Conservation (phyloP, 1,284 basidiomycete genomes). For the Tilletiaria anomala region DNA sequence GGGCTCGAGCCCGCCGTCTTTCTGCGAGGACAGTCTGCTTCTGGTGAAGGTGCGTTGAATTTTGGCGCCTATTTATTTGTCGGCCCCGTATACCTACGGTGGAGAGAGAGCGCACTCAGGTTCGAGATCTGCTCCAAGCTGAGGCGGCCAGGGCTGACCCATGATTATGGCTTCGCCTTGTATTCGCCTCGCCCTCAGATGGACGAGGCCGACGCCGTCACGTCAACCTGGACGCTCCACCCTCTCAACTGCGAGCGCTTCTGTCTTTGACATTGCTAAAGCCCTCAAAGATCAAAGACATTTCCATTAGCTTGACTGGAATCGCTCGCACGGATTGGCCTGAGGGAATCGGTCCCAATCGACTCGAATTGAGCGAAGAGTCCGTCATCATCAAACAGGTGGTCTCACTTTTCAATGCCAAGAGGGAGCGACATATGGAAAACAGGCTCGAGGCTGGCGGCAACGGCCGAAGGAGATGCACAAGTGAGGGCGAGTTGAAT, state of each 20-base stretch:
- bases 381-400: constrained; percentile 60
- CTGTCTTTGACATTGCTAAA: constrained; percentile 66
- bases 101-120: too few species aligned
- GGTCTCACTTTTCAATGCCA: constrained; percentile 59
- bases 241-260: constrained; percentile 73
- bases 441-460: too few species aligned
- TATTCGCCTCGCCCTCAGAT: not conserved
- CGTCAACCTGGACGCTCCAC: constrained; percentile 44
- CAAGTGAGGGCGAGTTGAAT: too few species aligned
- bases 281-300: constrained; percentile 71
- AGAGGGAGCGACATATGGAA: too few species aligned
- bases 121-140: too few species aligned
- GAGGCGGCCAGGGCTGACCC: not conserved
- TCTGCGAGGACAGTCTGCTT: constrained; percentile 25
- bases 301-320: constrained; percentile 64
- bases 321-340: constrained; percentile 58
- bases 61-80: too few species aligned
- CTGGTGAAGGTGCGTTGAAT: constrained; percentile 13
- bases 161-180: too few species aligned
- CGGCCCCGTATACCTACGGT: too few species aligned
- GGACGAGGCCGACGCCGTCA: constrained; percentile 17
- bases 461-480: too few species aligned
- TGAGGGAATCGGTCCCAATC: constrained; percentile 68
- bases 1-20: constrained; percentile 33
- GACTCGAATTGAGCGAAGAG: constrained; percentile 67